Percentiles rank a stretch among this genome's conserved stretches.
phyloP scores from a whole-genome alignment of 2,329 filamentous ascomycete species.

The Cladophialophora carrionii region DNA sequence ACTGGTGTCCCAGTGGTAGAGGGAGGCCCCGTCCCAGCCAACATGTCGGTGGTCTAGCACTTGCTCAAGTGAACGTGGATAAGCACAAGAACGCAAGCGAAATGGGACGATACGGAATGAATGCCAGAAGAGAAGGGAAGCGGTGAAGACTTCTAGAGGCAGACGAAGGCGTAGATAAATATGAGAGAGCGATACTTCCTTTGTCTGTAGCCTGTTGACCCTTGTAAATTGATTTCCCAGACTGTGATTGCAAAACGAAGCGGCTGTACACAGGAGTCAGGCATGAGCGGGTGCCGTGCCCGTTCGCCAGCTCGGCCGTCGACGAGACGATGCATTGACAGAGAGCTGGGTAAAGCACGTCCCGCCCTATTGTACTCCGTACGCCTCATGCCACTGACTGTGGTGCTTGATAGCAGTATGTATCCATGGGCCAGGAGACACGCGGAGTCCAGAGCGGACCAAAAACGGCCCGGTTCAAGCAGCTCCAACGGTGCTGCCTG shows the following conservation, averaged over 20 bases:
- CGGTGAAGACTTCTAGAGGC: not conserved
- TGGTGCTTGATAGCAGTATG: not conserved
- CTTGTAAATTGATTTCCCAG: not conserved
- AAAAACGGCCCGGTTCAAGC: not conserved
- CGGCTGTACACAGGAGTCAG: not conserved
- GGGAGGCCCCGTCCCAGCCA: not conserved
- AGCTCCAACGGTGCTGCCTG: not conserved
- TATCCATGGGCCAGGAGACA: not conserved
- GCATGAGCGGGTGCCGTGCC: not conserved
- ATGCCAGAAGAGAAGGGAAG: not conserved
- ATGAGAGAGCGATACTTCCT: not conserved
- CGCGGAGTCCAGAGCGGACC: not conserved
- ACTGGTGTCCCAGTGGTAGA: not conserved
- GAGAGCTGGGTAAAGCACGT: not conserved
- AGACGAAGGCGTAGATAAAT: not conserved
- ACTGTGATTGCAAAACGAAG: not conserved
- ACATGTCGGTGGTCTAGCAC: constrained; percentile 6
- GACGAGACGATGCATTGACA: not conserved
- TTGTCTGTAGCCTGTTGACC: not conserved
- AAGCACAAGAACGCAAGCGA: not conserved
- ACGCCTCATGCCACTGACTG: not conserved
- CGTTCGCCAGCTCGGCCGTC: not conserved
- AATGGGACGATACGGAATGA: not conserved
- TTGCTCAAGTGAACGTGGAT: not conserved
- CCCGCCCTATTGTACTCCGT: not conserved